These are phyloP conservation scores for Fraxinus sp. DNA, from an alignment of 305 asterid species.

Conservation along the genomic window DNA sequence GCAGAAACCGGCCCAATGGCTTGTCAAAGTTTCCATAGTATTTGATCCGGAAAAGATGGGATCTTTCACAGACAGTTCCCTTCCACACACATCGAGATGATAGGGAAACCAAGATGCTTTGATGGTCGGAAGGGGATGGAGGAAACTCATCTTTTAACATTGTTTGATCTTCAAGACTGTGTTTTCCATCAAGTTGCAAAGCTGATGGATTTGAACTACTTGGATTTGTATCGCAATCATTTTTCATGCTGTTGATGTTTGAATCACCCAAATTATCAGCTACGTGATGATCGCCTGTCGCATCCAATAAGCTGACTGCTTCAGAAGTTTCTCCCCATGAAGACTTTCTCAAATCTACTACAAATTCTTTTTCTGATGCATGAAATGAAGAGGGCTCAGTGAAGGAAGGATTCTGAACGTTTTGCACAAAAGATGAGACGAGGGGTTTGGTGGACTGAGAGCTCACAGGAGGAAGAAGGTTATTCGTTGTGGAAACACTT, in stretches of 20 bases:
- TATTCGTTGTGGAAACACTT: conserved; percentile 28
- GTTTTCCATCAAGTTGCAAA: conserved; percentile 43
- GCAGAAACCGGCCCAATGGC: conserved; percentile 93
- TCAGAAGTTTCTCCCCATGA: conserved; percentile 37
- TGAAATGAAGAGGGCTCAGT: conserved; percentile 33
- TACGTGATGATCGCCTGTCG: conserved; percentile 26
- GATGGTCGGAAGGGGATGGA: conserved; percentile 86
- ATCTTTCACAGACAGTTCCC: conserved; percentile 90
- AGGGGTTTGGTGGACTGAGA: conserved; percentile 38
- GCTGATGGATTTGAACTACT: conserved; percentile 34
- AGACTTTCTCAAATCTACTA: conserved; percentile 28
- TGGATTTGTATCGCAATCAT: conserved; percentile 36
- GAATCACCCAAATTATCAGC: conserved; percentile 34
- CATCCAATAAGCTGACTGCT: conserved; percentile 21
- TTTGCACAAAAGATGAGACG: conserved; percentile 37
- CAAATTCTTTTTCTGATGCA: conserved; percentile 34
- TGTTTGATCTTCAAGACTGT: conserved; percentile 40
- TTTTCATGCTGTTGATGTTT: conserved; percentile 30
- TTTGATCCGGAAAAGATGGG: conserved; percentile 86
- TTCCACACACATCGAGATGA: conserved; percentile 93
- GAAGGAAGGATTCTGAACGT: conserved; percentile 33
- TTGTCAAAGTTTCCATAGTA: conserved; percentile 86
- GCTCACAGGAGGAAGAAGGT: conserved; percentile 29
- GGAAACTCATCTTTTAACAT: conserved; percentile 67
- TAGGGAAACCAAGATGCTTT: conserved; percentile 86